Evolutionary conservation across 805 yeast genomes (phyloP).

Genomic region (Maudiozyma pseudohumilis): DNA sequence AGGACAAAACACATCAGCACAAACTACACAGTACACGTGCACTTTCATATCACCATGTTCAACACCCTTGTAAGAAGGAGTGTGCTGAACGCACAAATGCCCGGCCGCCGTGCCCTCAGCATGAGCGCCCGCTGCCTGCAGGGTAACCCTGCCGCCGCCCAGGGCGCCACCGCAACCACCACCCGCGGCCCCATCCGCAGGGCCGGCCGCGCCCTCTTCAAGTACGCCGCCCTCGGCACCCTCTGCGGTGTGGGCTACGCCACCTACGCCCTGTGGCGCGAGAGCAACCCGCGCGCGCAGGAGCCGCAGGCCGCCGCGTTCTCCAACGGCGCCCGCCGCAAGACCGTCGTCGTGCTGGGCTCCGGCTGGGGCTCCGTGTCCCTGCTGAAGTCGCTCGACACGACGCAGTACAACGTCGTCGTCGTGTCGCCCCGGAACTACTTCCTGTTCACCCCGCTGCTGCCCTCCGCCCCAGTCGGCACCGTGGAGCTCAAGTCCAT

Average conservation of each 20-base stretch:
- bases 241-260: slow-evolving; percentile 46
- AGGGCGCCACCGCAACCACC: no score
- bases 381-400: slow-evolving; percentile 72
- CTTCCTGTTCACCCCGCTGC: slow-evolving; percentile 89
- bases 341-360: slow-evolving; percentile 57
- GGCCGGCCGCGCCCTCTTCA: slow-evolving; percentile 14
- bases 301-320: slow-evolving; percentile 48
- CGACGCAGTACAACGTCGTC: slow-evolving; percentile 78
- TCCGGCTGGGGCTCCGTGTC: slow-evolving; percentile 96
- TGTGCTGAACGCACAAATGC: no score
- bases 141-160: no score
- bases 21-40: no score
- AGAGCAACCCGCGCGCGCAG: slow-evolving; percentile 52
- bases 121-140: no score
- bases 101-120: no score
- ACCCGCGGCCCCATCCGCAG: no score
- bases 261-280: slow-evolving; percentile 54
- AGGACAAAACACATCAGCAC: no score
- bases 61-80: no score
- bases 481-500: slow-evolving; percentile 84
- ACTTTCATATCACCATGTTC: no score
- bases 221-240: slow-evolving; percentile 37
- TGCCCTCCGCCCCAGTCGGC: slow-evolving; percentile 93
- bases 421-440: slow-evolving; percentile 91
- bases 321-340: slow-evolving; percentile 36